These are phyloP conservation scores for Schizosaccharomyces versatilis DNA, from an alignment of 1,139 yeast genomes.

Conservation along the genomic window DNA sequence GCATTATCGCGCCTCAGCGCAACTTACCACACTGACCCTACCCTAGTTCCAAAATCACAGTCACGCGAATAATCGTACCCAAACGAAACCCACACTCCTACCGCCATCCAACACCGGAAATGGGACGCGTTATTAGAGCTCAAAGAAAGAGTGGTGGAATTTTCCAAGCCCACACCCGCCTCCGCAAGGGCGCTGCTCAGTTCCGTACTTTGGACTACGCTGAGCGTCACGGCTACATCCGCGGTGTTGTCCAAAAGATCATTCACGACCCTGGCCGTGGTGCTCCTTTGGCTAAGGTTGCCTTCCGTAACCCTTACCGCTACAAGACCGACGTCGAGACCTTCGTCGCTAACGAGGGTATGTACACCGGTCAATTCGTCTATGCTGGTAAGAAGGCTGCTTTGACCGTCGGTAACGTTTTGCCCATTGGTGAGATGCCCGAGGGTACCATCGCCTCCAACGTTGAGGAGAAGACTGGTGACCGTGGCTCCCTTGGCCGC, in stretches of 20 bases:
- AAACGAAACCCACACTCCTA: too few species aligned
- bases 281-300: slow-evolving; percentile 98
- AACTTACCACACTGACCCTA: too few species aligned
- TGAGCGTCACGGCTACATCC: slow-evolving; percentile 98
- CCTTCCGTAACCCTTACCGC: slow-evolving; percentile 98
- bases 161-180: slow-evolving; percentile 99
- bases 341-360: slow-evolving; percentile 98
- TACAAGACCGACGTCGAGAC: slow-evolving; percentile 95
- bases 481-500: slow-evolving; percentile 99
- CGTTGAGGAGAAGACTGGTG: slow-evolving; percentile 98
- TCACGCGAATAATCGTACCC: too few species aligned
- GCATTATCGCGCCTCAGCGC: too few species aligned
- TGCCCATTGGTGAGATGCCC: slow-evolving; percentile 92
- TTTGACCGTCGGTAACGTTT: slow-evolving; percentile 87
- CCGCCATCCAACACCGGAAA: neutral
- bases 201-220: slow-evolving; percentile 97
- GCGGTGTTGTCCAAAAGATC: slow-evolving; percentile 96
- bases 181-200: slow-evolving; percentile 99
- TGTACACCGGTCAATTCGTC: slow-evolving; percentile 96
- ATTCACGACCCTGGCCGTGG: slow-evolving; percentile 99
- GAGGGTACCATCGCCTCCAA: slow-evolving; percentile 98
- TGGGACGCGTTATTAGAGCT: slow-evolving; percentile 99
- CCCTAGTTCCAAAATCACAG: too few species aligned
- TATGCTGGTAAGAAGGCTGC: slow-evolving; percentile 99
- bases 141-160: slow-evolving; percentile 99